These are phyloP conservation scores for Clarireedia monteithiana DNA, from an alignment of 2,329 filamentous ascomycete species.

Conservation along the genomic window DNA sequence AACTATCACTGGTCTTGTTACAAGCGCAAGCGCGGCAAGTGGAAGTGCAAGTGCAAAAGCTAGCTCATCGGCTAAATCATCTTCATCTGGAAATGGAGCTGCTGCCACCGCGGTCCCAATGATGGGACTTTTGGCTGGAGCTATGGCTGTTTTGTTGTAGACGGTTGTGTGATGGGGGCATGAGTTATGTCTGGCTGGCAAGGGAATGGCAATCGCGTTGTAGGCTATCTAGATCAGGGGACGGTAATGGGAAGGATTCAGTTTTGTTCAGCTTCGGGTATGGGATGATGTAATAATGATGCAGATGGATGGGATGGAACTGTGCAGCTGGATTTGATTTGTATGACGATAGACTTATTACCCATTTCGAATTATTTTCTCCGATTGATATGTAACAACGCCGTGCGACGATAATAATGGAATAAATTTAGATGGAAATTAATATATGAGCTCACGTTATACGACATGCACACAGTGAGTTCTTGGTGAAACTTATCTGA, in stretches of 20 bases:
- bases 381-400: too few relatives aligned
- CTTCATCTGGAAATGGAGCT: not conserved
- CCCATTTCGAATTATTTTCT: too few relatives aligned
- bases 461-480: too few relatives aligned
- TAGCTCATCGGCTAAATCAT: not conserved
- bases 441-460: too few relatives aligned
- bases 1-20: not conserved
- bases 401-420: too few relatives aligned
- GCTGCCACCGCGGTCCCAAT: conserved; percentile 5
- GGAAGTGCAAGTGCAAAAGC: too few relatives aligned
- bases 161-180: not conserved
- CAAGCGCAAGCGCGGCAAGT: not conserved
- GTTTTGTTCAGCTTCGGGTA: not conserved
- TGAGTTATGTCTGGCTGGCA: not conserved
- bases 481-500: too few relatives aligned
- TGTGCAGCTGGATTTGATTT: too few relatives aligned
- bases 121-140: conserved; percentile 7
- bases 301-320: too few relatives aligned
- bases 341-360: too few relatives aligned
- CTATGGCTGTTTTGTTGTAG: conserved; percentile 7
- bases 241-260: too few relatives aligned
- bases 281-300: not conserved
- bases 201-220: not conserved
- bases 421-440: too few relatives aligned
- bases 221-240: not conserved